Evolutionary conservation across 768 basidiomycete species (phyloP).

Genomic region (Paxillus involutus): DNA sequence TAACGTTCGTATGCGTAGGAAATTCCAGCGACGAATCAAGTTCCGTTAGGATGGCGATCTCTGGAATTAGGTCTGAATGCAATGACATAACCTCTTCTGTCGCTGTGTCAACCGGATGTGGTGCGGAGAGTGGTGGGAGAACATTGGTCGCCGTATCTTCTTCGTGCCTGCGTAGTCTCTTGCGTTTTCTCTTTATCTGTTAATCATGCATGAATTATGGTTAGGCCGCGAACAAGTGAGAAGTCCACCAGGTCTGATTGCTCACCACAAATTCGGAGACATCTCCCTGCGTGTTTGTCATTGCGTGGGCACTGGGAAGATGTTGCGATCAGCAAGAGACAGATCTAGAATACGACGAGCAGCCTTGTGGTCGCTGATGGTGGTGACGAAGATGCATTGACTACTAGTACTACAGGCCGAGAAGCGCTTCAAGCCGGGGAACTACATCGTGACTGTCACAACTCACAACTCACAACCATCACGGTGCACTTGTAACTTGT

Average conservation of each 20-base stretch:
- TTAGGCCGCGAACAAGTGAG: background rate
- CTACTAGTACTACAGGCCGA: too few species aligned
- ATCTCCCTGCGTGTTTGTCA: conserved; percentile 7
- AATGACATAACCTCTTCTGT: background rate
- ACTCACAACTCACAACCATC: too few species aligned
- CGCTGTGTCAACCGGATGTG: background rate
- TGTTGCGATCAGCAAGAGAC: background rate
- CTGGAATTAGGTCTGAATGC: conserved; percentile 11
- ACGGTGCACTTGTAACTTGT: too few species aligned
- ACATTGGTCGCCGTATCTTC: background rate
- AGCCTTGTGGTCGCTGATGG: background rate
- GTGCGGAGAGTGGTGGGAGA: background rate
- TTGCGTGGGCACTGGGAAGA: background rate
- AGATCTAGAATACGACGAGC: background rate
- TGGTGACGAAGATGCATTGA: background rate
- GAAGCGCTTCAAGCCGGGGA: too few species aligned
- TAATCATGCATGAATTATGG: too few species aligned
- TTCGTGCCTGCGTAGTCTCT: conserved; percentile 12
- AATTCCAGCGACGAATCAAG: background rate
- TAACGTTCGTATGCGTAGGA: background rate
- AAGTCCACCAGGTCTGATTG: background rate
- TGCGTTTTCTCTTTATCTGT: conserved; percentile 28
- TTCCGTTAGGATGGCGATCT: conserved; percentile 17
- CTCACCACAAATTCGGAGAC: conserved; percentile 26
- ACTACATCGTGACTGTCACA: too few species aligned